Evolutionary conservation across 805 yeast genomes (phyloP), one percentile per base, ranked within the genome.

Genomic region (Metschnikowia reukaufii): DNA sequence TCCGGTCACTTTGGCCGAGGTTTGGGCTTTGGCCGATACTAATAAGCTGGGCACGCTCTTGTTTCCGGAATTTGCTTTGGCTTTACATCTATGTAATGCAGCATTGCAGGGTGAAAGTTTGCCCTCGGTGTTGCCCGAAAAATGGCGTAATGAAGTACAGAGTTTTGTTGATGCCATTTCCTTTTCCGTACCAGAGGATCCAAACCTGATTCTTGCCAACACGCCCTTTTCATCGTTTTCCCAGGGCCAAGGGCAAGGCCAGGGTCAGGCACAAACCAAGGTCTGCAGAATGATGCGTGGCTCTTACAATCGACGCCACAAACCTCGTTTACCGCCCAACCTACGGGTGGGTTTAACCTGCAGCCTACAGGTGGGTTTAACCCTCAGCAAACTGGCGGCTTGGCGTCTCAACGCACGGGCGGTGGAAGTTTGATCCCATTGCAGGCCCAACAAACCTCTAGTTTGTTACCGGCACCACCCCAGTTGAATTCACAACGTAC

Each of bases 31-130:
- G 48, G 79, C 96, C n/a, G 98, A 92, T 61, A 84, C 96, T 2
- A 86, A 83, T 57, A 85, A 82, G 58, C 83, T 94, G 6, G 98
- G 98, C 1, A 77, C 82, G 45, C 77, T 92, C 50, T 68, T 92
- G 57, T 92, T 91, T 62, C 98, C 98, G 2, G 97, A 92, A 65
- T 92, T 92, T 73, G 96, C 96, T 13, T 73, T 92, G 54, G 90
- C 96, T 15, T 82, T 92, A 74, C 92, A 90, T 65, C 74, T 92
- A 56, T 90, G 96, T 62, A 86, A 87, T 56, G 67, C 81, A 59
- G 86, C 85, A 0, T 74, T 88, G 56, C 82, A 80, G 57, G 96
- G 96, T 31, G 90, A 87, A 55, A 72, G 83, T 7, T 73, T 91
- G 50, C 97, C 98, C 2, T 72, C 72, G 36, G 75, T 73, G 34